Percentiles rank a stretch among this genome's conserved stretches.
phyloP scores from a whole-genome alignment of 2,329 filamentous ascomycete species.

The Aspergillus fructus region DNA sequence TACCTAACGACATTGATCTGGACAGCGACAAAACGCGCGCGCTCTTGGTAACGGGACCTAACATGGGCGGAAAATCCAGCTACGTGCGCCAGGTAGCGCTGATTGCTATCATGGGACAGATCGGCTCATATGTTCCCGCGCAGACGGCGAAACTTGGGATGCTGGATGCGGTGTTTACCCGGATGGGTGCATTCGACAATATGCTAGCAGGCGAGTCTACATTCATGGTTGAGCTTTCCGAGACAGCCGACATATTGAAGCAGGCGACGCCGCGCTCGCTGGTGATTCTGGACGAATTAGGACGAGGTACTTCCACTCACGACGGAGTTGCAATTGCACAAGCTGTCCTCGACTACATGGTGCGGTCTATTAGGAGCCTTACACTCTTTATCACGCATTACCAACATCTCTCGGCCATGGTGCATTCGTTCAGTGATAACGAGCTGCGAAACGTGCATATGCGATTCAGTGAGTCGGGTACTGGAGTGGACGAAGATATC shows the following conservation, averaged over 20 bases:
- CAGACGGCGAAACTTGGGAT: constrained; percentile 71
- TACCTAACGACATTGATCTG: constrained; percentile 81
- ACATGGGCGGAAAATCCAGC: constrained; percentile 99
- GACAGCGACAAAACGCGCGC: constrained; percentile 66
- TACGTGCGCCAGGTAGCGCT: constrained; percentile 92
- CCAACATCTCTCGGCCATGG: constrained; percentile 76
- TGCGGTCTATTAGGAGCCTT: constrained; percentile 70
- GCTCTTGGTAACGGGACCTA: constrained; percentile 90
- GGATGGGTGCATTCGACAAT: constrained; percentile 95
- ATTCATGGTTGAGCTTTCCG: constrained; percentile 96
- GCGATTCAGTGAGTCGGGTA: constrained; percentile 67
- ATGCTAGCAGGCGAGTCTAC: constrained; percentile 92
- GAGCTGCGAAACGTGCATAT: constrained; percentile 89
- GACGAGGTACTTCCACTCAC: constrained; percentile 88
- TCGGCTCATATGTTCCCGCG: constrained; percentile 91
- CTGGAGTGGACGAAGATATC: constrained; percentile 68
- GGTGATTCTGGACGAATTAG: constrained; percentile 92
- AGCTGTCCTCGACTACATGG: constrained; percentile 82
- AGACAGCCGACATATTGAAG: constrained; percentile 88
- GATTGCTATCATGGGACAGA: constrained; percentile 89
- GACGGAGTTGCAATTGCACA: constrained; percentile 96
- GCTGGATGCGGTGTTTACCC: constrained; percentile 87
- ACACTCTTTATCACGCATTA: constrained; percentile 98
- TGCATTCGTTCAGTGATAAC: constrained; percentile 62
- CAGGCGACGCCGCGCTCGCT: constrained; percentile 80